Percentiles rank a stretch among this genome's conserved stretches.
Conservation (phyloP, 1,139 yeast species). For the Kodamaea plutei region DNA sequence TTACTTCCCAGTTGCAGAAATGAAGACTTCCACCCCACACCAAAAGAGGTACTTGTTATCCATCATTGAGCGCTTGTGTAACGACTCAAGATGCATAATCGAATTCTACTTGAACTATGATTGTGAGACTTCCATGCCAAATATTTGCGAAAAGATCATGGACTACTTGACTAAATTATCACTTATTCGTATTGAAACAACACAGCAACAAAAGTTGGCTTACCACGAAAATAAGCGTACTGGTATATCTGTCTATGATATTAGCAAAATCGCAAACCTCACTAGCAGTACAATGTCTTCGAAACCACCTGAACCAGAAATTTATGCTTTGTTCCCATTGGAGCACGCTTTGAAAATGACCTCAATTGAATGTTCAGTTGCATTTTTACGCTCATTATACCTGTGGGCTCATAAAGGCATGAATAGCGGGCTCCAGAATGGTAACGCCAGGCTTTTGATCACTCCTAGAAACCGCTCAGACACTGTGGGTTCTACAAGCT, state of each 20-base stretch:
- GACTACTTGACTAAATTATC: conserved; percentile 76
- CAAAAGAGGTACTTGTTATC: conserved; percentile 85
- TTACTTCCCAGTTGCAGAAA: conserved; percentile 89
- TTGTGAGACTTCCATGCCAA: conserved; percentile 81
- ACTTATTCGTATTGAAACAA: conserved; percentile 65
- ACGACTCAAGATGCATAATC: conserved; percentile 85
- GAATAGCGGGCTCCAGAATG: conserved; percentile 14
- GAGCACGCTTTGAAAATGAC: conserved; percentile 84
- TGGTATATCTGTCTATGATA: conserved; percentile 71
- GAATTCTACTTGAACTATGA: conserved; percentile 94
- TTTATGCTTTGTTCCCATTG: conserved; percentile 54
- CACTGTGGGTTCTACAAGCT: conserved; percentile 37
- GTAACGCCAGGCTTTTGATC: conserved; percentile 9
- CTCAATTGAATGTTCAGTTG: conserved; percentile 76
- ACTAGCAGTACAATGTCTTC: conserved; percentile 65
- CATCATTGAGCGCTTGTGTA: conserved; percentile 73
- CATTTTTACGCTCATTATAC: conserved; percentile 74
- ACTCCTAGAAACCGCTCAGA: conserved; percentile 28
- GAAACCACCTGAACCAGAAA: conserved; percentile 60
- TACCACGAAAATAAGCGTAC: conserved; percentile 59
- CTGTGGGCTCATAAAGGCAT: conserved; percentile 86
- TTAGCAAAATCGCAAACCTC: conserved; percentile 67
- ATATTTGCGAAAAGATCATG: conserved; percentile 77
- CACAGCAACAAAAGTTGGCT: conserved; percentile 63
- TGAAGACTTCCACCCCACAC: conserved; percentile 86